Evolutionary conservation across 2,329 filamentous ascomycete species (phyloP), one percentile per base, ranked within the genome.

Genomic region (Neofusicoccum sp.): DNA sequence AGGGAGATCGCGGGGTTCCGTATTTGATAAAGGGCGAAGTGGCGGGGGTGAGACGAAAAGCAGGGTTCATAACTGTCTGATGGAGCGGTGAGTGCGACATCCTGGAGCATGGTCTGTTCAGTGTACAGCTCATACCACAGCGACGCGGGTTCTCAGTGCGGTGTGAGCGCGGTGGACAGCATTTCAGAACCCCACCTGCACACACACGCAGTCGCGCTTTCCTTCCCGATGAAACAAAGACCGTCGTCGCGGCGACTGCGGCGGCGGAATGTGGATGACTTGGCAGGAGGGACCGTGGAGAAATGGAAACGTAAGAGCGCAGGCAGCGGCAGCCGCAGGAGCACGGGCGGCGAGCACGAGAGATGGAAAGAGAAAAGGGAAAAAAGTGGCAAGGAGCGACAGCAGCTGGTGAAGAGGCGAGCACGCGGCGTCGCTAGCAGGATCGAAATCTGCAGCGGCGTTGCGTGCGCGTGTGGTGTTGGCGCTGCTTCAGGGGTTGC

Each of bases 1-100:
- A 31, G 31, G 89, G 86, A 53, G 89, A 89, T 70, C 88, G 84
- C 16, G 84, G 78, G 34, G 84, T 82, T 40, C 86, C 84, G 62
- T 82, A 81, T 69, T 84, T 87, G 60, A 70, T 66, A 64, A 76
- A 79, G 63, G 90, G 90, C 61, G 90, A 92, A 73, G 86, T 91
- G 62, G 89, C 88, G 60, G 91, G 90, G 36, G 40, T 45, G 24
- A 60, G 40, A 38, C 58, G 58, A 34, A 60, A 54, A 31, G 38
- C 48, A 44, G 58, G 48, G 58, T 54, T 60, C 58, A 60, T 60
- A 53, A 60, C 58, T 49, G 38, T 60, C 58, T 60, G 58, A 44
- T 60, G 58, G 40, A 54, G 47, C 58, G 58, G 58, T 53, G 58
- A 53, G 58, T 51, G 48, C 31, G 58, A 20, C 58, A 60, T 60